phyloP scores from a whole-genome alignment of 257 asterid genomes.

The Craterostigma plantagineum region DNA sequence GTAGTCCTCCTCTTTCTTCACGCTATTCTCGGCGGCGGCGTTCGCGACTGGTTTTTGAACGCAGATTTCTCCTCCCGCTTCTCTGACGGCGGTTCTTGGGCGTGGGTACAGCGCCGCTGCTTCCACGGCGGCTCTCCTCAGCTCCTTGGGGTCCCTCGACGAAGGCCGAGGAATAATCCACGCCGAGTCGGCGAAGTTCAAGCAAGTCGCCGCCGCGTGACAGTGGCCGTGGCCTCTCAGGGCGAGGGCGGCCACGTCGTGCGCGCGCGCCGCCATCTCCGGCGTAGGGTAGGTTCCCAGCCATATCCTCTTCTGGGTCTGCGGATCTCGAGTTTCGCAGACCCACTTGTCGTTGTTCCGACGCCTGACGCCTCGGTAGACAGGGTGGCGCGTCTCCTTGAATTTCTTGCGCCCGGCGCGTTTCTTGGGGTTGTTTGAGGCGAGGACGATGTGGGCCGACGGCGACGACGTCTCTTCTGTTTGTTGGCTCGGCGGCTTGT shows the following conservation, averaged over 20 bases:
- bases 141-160: constrained; percentile 27
- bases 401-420: constrained; percentile 30
- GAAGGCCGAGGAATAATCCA: constrained; percentile 14
- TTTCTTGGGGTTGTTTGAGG: constrained; percentile 21
- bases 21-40: too few relatives aligned
- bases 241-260: constrained; percentile 72
- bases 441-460: constrained; percentile 9
- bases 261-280: constrained; percentile 79
- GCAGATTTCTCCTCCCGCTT: too few relatives aligned
- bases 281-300: constrained; percentile 62
- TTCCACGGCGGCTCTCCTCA: constrained; percentile 31
- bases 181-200: constrained; percentile 59
- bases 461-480: too few relatives aligned
- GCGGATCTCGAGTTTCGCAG: constrained; percentile 46
- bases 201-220: constrained; percentile 15
- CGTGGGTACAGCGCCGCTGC: constrained; percentile 22
- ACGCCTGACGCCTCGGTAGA: constrained; percentile 33
- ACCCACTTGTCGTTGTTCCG: constrained; percentile 31
- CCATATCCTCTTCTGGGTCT: constrained; percentile 47
- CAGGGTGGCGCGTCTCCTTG: constrained; percentile 42
- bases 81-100: not conserved
- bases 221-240: constrained; percentile 21
- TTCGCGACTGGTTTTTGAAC: too few relatives aligned
- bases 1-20: too few relatives aligned
- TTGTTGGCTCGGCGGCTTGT: too few relatives aligned